These are phyloP conservation scores for Ceratocystis smalleyi DNA, from an alignment of 2,329 filamentous ascomycete species.

Conservation along the genomic window DNA sequence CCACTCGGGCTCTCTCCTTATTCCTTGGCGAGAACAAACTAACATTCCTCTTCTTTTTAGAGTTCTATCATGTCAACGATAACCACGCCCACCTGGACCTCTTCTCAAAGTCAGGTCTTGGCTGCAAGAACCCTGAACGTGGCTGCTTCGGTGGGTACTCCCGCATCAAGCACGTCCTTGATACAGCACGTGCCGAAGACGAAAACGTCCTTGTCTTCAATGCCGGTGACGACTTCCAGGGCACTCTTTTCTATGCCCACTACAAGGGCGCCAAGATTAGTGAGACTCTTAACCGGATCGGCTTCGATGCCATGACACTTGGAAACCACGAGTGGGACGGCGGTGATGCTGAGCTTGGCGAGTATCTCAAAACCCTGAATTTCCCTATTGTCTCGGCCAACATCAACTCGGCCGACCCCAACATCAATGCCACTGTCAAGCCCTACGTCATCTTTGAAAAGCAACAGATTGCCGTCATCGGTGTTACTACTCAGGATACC, in stretches of 20 bases:
- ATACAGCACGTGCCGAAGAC: slow-evolving; percentile 39
- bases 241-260: slow-evolving; percentile 51
- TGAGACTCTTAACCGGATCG: slow-evolving; percentile 47
- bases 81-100: slow-evolving; percentile 52
- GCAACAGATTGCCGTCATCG: slow-evolving; percentile 46
- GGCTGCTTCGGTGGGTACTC: slow-evolving; percentile 52
- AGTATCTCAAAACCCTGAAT: slow-evolving; percentile 46
- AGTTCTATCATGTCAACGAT: slow-evolving; percentile 56
- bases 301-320: slow-evolving; percentile 53
- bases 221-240: slow-evolving; percentile 54
- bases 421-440: slow-evolving; percentile 47
- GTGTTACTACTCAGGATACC: slow-evolving; percentile 46
- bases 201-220: slow-evolving; percentile 49
- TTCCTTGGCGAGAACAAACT: neutral
- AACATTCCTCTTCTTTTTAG: slow-evolving; percentile 19
- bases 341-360: slow-evolving; percentile 45
- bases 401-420: slow-evolving; percentile 42
- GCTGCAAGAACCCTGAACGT: slow-evolving; percentile 39
- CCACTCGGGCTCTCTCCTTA: neutral
- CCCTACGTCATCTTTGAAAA: slow-evolving; percentile 49
- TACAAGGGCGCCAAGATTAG: slow-evolving; percentile 55
- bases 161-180: slow-evolving; percentile 44
- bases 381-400: slow-evolving; percentile 51
- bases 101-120: slow-evolving; percentile 44
- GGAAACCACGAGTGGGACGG: slow-evolving; percentile 54